A percentile compares a stretch with the other conserved stretches of the same genome.
Evolutionary conservation across 768 basidiomycete genomes (phyloP).

Genomic region (Lactarius sp.): DNA sequence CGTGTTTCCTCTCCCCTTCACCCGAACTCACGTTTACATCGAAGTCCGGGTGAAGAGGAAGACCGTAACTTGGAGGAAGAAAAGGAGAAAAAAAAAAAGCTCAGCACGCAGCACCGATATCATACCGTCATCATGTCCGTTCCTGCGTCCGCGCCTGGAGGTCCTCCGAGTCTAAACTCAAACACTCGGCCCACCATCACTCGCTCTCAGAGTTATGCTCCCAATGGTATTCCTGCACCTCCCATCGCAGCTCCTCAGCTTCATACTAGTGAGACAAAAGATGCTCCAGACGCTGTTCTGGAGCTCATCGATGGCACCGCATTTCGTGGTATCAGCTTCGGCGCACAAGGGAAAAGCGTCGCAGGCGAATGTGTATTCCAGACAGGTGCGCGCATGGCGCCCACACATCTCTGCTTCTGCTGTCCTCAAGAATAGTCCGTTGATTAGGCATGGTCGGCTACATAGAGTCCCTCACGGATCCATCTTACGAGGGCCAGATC

Average conservation of each 20-base stretch:
- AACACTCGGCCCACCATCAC: conserved; percentile 40
- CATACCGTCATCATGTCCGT: conserved; percentile 5
- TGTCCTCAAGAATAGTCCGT: conserved; percentile 18
- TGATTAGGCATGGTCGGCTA: conserved; percentile 95
- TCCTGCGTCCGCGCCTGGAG: background rate
- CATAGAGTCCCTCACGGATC: conserved; percentile 96
- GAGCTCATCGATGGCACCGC: conserved; percentile 89
- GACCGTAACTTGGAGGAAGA: background rate
- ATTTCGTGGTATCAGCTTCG: conserved; percentile 87
- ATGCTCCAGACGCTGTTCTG: conserved; percentile 58
- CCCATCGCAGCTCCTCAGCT: conserved; percentile 35
- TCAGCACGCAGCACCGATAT: background rate
- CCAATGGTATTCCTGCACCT: conserved; percentile 34
- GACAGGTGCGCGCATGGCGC: conserved; percentile 62
- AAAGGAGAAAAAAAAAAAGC: background rate
- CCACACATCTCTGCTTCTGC: conserved; percentile 9
- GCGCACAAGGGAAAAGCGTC: conserved; percentile 84
- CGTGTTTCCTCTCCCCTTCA: conserved; percentile 20
- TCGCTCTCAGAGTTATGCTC: conserved; percentile 41
- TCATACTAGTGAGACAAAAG: conserved; percentile 22
- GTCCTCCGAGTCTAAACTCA: background rate
- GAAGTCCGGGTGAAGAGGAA: conserved; percentile 23
- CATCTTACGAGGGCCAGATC: conserved; percentile 97
- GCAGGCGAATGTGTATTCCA: conserved; percentile 99
- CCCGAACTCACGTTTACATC: conserved; percentile 9